Base-by-base conservation (phyloP, 345 rosid species). In the Conringia planisiliqua region DNA sequence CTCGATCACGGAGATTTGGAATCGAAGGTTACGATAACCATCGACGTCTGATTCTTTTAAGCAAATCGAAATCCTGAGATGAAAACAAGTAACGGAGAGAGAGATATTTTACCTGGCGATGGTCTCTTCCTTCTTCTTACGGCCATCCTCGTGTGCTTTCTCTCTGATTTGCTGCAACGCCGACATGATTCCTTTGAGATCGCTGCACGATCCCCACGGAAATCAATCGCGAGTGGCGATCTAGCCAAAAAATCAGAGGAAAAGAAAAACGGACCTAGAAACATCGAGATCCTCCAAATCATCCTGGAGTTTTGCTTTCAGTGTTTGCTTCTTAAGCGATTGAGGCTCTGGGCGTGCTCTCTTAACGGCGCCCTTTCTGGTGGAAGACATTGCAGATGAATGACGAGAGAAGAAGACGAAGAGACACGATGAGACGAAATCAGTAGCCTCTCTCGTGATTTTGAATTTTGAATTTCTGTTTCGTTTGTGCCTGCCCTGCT, bases 41-140 rank as follows among this genome's bases (percentile, higher is more conserved):
- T 52, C 18, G 7, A 74, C 4, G 66, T n/a, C 59, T 33, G 66
- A 40, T 24, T 22, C 66, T n/a, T n/a, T n/a, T n/a, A n/a, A n/a
- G n/a, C n/a, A n/a, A n/a, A n/a, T n/a, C n/a, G n/a, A n/a, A n/a
- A n/a, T n/a, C n/a, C n/a, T n/a, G n/a, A n/a, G n/a, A n/a, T n/a
- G n/a, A n/a, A n/a, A n/a, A n/a, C n/a, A n/a, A n/a, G n/a, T n/a
- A n/a, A n/a, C n/a, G n/a, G n/a, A n/a, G n/a, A n/a, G n/a, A n/a
- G n/a, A n/a, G n/a, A 42, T 7, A 13, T 20, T 43, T 72, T 46
- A 89, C 97, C 97, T 93, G 16, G 90, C 86, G 74, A 93, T 87
- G 69, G 91, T 93, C 69, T 90, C 89, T 69, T 89, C 98, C 74
- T 90, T 90, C 84, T 84, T 90, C 89, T 86, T 89, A 40, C 83